phyloP scores from a whole-genome alignment of 352 stramenopile species.

The Phytopythium oedochilum region DNA sequence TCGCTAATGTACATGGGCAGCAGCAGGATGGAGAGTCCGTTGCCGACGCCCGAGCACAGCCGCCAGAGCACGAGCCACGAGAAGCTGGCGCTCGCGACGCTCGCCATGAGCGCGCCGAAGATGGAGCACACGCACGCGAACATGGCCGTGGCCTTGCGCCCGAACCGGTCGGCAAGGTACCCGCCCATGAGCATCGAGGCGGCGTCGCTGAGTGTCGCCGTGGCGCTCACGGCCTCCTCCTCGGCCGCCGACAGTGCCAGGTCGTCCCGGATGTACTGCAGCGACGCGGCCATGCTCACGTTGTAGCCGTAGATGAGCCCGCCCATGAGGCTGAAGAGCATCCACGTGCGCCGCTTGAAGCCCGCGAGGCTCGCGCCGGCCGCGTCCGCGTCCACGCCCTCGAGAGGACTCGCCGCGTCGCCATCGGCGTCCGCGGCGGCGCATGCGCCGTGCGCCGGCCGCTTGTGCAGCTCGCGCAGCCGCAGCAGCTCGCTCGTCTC shows the following conservation, averaged over 20 bases:
- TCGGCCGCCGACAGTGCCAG: slow-evolving; percentile 57
- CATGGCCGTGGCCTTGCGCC: slow-evolving; percentile 65
- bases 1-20: slow-evolving; percentile 90
- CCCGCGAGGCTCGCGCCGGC: slow-evolving; percentile 8
- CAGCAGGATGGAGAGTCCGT: slow-evolving; percentile 79
- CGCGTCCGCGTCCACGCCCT: slow-evolving; percentile 5
- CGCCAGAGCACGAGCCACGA: slow-evolving; percentile 62
- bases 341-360: slow-evolving; percentile 56
- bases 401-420: too few species aligned
- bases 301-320: slow-evolving; percentile 89
- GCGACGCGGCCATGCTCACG: slow-evolving; percentile 70
- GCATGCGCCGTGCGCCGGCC: slow-evolving; percentile 1
- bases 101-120: slow-evolving; percentile 50
- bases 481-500: slow-evolving; percentile 65
- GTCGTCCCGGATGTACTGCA: slow-evolving; percentile 81
- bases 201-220: slow-evolving; percentile 76
- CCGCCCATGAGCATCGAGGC: slow-evolving; percentile 77
- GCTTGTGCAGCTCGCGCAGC: slow-evolving; percentile 29
- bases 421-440: neutral
- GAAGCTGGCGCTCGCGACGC: slow-evolving; percentile 49
- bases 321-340: slow-evolving; percentile 75
- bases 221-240: slow-evolving; percentile 73
- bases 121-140: slow-evolving; percentile 71
- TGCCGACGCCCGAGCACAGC: slow-evolving; percentile 69
- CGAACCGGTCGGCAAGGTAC: slow-evolving; percentile 64